phyloP scores from a whole-genome alignment of 108 stramenopile species.

The Pseudonitzschia multiseries region DNA sequence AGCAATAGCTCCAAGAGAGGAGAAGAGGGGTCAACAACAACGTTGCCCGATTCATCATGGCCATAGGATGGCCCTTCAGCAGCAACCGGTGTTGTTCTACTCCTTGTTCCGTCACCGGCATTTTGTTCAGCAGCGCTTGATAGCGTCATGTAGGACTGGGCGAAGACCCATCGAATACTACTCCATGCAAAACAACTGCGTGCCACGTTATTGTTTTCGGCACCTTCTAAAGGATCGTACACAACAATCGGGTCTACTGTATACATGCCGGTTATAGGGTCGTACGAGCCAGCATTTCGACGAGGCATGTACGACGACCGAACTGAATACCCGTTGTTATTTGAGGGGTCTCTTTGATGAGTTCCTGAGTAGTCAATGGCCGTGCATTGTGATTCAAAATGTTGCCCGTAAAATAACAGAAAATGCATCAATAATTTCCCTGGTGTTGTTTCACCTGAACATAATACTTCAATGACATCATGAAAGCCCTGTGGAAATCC shows the following conservation, averaged over 20 bases:
- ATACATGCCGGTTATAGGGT: slow-evolving; percentile 81
- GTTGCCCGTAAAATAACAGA: slow-evolving; percentile 81
- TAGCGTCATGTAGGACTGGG: slow-evolving; percentile 82
- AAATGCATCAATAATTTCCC: slow-evolving; percentile 89
- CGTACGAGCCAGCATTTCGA: slow-evolving; percentile 61
- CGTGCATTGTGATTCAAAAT: slow-evolving; percentile 78
- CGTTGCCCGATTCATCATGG: slow-evolving; percentile 34
- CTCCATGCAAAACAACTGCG: slow-evolving; percentile 84
- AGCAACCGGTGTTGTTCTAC: neutral
- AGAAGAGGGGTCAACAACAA: slow-evolving; percentile 36
- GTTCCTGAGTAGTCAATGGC: slow-evolving; percentile 77
- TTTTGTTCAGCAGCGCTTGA: slow-evolving; percentile 73
- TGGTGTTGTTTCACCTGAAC: slow-evolving; percentile 78
- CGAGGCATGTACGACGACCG: slow-evolving; percentile 64
- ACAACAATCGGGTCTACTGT: slow-evolving; percentile 86
- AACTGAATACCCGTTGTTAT: slow-evolving; percentile 36
- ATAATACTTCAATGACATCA: slow-evolving; percentile 84
- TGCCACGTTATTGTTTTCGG: slow-evolving; percentile 75
- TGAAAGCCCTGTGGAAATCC: slow-evolving; percentile 76
- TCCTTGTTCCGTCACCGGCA: slow-evolving; percentile 17
- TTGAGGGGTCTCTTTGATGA: slow-evolving; percentile 36
- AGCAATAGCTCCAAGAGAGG: slow-evolving; percentile 44
- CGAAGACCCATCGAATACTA: slow-evolving; percentile 81
- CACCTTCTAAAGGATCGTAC: slow-evolving; percentile 85
- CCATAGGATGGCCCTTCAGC: slow-evolving; percentile 23